phyloP scores from a whole-genome alignment of 2,329 filamentous ascomycete species.

The Colletotrichum sp. region DNA sequence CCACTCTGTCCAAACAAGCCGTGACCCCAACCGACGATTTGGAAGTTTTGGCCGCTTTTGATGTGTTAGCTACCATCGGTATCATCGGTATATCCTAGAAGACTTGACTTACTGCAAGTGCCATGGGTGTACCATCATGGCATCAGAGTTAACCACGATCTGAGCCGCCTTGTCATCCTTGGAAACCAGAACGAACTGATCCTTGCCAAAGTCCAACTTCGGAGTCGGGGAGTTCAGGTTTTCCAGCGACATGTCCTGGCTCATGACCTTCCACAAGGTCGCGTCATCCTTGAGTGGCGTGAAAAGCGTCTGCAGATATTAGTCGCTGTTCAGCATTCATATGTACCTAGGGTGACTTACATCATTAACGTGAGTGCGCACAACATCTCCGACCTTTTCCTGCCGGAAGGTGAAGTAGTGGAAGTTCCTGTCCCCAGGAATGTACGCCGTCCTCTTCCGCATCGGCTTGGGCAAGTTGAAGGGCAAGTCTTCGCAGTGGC shows the following conservation, averaged over 20 bases:
- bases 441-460: conserved; percentile 19
- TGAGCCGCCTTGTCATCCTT: conserved; percentile 23
- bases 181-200: conserved; percentile 20
- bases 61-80: background rate
- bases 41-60: conserved; percentile 53
- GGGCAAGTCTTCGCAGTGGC: conserved; percentile 20
- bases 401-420: conserved; percentile 19
- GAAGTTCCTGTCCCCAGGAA: conserved; percentile 19
- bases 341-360: background rate
- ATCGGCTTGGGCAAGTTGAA: conserved; percentile 22
- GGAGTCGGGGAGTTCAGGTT: conserved; percentile 11
- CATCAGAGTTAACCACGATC: conserved; percentile 25
- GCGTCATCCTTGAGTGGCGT: conserved; percentile 17
- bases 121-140: conserved; percentile 27
- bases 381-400: conserved; percentile 1
- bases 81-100: too few relatives aligned
- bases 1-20: conserved; percentile 33
- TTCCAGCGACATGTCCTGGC: conserved; percentile 3
- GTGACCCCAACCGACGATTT: conserved; percentile 40
- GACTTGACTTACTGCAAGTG: conserved; percentile 22
- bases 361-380: conserved; percentile 12
- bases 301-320: conserved; percentile 16
- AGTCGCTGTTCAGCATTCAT: accelerated
- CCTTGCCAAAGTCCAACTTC: conserved; percentile 10
- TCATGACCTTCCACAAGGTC: conserved; percentile 9